These are phyloP conservation scores for Cubamyces lactineus DNA, from an alignment of 768 basidiomycete species.

Conservation along the genomic window DNA sequence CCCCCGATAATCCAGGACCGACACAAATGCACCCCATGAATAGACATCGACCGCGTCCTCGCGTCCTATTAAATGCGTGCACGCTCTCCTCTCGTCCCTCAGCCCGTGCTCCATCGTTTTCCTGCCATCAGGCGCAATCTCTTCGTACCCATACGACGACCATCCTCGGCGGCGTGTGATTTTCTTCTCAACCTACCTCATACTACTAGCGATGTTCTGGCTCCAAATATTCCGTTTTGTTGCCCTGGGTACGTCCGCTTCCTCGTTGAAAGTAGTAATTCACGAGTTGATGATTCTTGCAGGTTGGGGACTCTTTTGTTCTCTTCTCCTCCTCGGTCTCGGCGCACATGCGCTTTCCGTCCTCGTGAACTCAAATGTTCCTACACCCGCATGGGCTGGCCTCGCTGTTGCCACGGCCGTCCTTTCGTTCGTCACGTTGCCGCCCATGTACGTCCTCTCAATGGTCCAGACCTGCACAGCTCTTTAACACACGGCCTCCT, in stretches of 20 bases:
- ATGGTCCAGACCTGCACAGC: not conserved
- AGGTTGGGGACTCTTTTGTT: constrained; percentile 17
- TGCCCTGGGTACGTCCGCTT: constrained; percentile 14
- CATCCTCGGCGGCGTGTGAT: too few species aligned
- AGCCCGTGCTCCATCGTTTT: not conserved
- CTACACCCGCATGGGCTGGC: constrained; percentile 23
- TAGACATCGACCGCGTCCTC: not conserved
- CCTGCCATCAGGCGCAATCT: too few species aligned
- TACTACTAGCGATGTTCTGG: constrained; percentile 8
- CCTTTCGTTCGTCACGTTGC: constrained; percentile 25
- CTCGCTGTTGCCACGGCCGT: constrained; percentile 31
- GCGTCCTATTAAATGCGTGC: constrained; percentile 4
- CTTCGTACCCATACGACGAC: too few species aligned
- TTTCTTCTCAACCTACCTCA: too few species aligned
- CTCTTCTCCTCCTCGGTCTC: constrained; percentile 23
- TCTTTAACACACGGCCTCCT: not conserved
- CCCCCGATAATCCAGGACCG: constrained; percentile 9
- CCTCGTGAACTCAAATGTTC: not conserved
- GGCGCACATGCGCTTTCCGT: constrained; percentile 19
- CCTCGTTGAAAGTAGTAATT: not conserved
- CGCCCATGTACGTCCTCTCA: constrained; percentile 25
- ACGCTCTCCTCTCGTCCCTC: not conserved
- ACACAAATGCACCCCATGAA: not conserved
- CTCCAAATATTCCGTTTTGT: constrained; percentile 18
- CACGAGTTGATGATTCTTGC: not conserved